phyloP scores from a whole-genome alignment of 371 early-diverging fungal species.

The Rozella allomycis region DNA sequence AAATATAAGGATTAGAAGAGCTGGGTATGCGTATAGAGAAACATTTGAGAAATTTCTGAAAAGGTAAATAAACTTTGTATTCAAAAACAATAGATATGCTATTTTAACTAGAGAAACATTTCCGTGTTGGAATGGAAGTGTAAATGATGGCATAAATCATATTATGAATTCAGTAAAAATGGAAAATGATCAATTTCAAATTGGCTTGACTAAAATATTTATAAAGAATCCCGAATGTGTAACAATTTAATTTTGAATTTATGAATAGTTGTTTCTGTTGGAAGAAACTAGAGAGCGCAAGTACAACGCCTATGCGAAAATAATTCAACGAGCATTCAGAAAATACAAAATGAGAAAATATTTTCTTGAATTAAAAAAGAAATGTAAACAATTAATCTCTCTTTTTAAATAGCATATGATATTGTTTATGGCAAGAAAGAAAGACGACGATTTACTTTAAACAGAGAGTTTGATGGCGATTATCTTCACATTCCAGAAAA shows the following conservation, averaged over 20 bases:
- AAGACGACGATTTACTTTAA: conserved; percentile 61
- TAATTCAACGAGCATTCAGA: conserved; percentile 75
- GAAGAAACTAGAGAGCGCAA: conserved; percentile 81
- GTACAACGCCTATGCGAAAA: conserved; percentile 84
- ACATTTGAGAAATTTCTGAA: conserved; percentile 71
- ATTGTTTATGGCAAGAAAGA: conserved; percentile 75
- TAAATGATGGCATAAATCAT: conserved; percentile 39
- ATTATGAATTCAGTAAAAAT: conserved; percentile 72
- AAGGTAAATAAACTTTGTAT: conserved; percentile 12
- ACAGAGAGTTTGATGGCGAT: conserved; percentile 73
- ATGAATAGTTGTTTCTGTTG: conserved; percentile 81
- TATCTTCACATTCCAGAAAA: conserved; percentile 46
- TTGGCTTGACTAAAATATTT: conserved; percentile 2
- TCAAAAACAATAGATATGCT: conserved; percentile 39
- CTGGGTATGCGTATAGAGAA: conserved; percentile 84
- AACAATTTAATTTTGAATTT: conserved; percentile 82
- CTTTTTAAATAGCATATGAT: conserved; percentile 64
- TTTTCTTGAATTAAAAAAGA: conserved; percentile 70
- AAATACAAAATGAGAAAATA: conserved; percentile 71
- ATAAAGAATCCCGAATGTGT: conserved; percentile 40
- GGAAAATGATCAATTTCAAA: conserved; percentile 74
- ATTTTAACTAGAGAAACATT: conserved; percentile 56
- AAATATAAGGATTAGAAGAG: conserved; percentile 89
- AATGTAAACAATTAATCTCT: no score
- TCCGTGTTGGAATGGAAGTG: conserved; percentile 60